phyloP scores from a whole-genome alignment of 2,329 filamentous ascomycete species.

The Neonectria faginata region DNA sequence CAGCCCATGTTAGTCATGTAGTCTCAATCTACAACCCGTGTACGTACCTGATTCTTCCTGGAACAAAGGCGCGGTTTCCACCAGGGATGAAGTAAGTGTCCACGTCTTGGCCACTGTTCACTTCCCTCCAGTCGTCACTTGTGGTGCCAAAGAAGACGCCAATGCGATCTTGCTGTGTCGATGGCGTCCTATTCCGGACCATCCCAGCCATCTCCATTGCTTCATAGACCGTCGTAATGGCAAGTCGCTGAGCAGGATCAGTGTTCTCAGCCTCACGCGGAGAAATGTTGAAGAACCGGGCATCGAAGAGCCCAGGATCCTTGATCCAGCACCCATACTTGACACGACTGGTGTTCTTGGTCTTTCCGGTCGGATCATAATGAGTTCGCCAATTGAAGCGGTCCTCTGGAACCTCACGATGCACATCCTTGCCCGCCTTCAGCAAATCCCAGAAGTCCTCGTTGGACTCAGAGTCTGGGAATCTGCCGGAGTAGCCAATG shows the following conservation, averaged over 20 bases:
- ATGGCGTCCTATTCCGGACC: conserved; percentile 74
- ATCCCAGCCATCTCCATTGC: conserved; percentile 82
- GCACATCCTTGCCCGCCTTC: conserved; percentile 74
- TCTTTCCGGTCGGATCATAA: conserved; percentile 74
- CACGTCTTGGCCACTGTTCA: conserved; percentile 78
- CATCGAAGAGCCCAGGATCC: conserved; percentile 79
- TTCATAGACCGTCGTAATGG: conserved; percentile 81
- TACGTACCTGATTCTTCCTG: conserved; percentile 38
- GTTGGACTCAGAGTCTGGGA: conserved; percentile 58
- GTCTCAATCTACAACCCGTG: background rate
- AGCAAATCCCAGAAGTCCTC: conserved; percentile 73
- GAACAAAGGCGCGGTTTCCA: conserved; percentile 40
- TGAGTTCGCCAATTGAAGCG: conserved; percentile 77
- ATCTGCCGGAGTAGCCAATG: conserved; percentile 69
- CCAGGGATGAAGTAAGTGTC: conserved; percentile 67
- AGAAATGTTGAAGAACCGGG: conserved; percentile 86
- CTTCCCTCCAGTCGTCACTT: conserved; percentile 81
- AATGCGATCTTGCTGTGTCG: conserved; percentile 70
- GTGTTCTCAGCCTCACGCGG: conserved; percentile 80
- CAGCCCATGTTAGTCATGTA: background rate
- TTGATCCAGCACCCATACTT: conserved; percentile 78
- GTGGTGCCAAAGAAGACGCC: conserved; percentile 82
- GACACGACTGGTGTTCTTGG: conserved; percentile 75
- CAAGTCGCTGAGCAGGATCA: conserved; percentile 81
- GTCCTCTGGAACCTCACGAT: conserved; percentile 71